These are phyloP conservation scores for Leccinum variicolor DNA, from an alignment of 768 basidiomycete genomes.

Conservation along the genomic window DNA sequence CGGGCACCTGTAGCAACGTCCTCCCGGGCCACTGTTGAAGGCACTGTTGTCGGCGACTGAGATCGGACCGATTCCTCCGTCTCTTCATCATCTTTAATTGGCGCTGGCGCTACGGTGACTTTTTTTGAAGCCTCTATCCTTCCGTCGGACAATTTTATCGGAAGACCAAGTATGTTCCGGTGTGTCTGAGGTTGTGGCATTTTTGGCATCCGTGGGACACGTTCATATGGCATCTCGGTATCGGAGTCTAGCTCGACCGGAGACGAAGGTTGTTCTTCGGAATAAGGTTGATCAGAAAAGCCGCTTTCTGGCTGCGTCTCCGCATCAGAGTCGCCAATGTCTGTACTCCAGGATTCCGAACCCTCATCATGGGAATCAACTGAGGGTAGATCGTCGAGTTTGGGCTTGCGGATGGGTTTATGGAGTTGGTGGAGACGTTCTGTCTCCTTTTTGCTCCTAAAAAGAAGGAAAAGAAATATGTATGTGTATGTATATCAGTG, in stretches of 20 bases:
- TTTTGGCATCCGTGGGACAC: constrained; percentile 49
- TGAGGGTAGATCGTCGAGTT: constrained; percentile 63
- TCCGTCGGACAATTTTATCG: constrained; percentile 85
- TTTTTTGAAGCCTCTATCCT: constrained; percentile 60
- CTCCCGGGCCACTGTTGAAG: constrained; percentile 39
- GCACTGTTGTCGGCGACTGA: constrained; percentile 25
- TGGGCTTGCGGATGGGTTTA: constrained; percentile 48
- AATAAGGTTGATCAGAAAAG: constrained; percentile 7
- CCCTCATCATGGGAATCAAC: constrained; percentile 65
- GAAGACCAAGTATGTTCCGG: constrained; percentile 59
- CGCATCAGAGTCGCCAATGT: constrained; percentile 34
- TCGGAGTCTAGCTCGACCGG: constrained; percentile 41
- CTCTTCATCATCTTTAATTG: constrained; percentile 28
- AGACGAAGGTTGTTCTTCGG: constrained; percentile 6
- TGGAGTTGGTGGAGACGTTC: constrained; percentile 63
- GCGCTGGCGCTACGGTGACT: constrained; percentile 16
- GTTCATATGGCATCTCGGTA: constrained; percentile 75
- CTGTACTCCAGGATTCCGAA: constrained; percentile 49
- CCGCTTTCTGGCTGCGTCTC: constrained; percentile 15
- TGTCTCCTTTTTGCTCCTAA: constrained; percentile 84
- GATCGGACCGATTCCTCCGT: constrained; percentile 36
- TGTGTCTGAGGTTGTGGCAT: constrained; percentile 45
- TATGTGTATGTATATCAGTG: background rate
- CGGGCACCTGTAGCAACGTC: constrained; percentile 82
- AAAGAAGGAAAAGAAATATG: constrained; percentile 4